phyloP scores from a whole-genome alignment of 192 early-diverging fungal species.

The Backusella parvicylindrica region DNA sequence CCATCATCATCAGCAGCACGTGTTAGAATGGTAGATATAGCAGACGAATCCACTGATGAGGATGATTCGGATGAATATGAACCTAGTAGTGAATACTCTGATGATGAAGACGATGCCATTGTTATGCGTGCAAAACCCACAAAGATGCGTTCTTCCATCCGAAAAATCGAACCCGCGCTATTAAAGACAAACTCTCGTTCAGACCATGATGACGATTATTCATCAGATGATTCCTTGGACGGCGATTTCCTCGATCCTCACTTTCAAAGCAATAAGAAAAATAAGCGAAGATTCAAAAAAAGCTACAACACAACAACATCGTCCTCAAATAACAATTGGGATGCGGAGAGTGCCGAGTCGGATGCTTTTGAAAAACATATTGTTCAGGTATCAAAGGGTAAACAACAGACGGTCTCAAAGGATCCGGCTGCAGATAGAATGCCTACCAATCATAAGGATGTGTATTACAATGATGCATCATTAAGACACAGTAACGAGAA shows the following conservation, averaged over 20 bases:
- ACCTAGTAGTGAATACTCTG: background rate
- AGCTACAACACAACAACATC: background rate
- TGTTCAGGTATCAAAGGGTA: background rate
- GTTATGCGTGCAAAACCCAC: background rate
- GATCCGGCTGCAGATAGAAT: conserved; percentile 4
- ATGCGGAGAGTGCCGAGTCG: conserved; percentile 4
- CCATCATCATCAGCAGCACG: background rate
- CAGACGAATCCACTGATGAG: background rate
- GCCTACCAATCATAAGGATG: background rate
- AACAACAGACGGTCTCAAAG: background rate
- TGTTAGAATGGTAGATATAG: background rate
- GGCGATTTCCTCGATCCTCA: background rate
- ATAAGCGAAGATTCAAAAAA: background rate
- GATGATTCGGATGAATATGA: conserved; percentile 2
- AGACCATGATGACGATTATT: conserved; percentile 1
- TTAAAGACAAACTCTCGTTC: conserved; percentile 9
- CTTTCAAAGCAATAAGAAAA: background rate
- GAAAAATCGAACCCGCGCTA: conserved; percentile 8
- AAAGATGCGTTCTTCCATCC: conserved; percentile 6
- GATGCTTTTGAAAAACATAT: conserved; percentile 6
- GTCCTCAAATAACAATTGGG: background rate
- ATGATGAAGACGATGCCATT: background rate
- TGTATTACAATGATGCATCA: background rate
- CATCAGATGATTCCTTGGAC: background rate
- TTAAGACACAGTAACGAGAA: background rate